phyloP scores from a whole-genome alignment of 2,329 filamentous ascomycete genomes.

The Fusarium setosum region DNA sequence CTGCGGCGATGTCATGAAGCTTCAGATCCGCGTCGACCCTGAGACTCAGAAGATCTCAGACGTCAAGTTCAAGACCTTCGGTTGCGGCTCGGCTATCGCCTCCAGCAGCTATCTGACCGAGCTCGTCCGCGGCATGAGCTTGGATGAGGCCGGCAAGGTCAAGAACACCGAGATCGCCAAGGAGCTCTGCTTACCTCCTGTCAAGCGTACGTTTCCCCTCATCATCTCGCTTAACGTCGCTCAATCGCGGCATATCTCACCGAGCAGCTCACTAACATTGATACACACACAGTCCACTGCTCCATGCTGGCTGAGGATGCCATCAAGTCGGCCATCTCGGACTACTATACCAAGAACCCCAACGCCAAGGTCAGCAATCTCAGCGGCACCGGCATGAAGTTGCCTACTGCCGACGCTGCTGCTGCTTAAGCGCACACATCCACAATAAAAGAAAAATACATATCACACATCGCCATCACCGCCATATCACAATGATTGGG shows the following conservation, averaged over 20 bases:
- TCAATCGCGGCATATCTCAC: constrained; percentile 18
- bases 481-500: constrained; percentile 24
- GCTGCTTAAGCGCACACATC: constrained; percentile 37
- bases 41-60: constrained; percentile 89
- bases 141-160: constrained; percentile 92
- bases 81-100: constrained; percentile 93
- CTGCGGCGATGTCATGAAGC: constrained; percentile 92
- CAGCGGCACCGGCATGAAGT: constrained; percentile 76
- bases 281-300: constrained; percentile 78
- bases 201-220: constrained; percentile 76
- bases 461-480: constrained; percentile 9
- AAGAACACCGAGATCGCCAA: constrained; percentile 99
- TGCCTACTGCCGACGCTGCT: constrained; percentile 66
- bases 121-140: constrained; percentile 91
- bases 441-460: constrained; percentile 19
- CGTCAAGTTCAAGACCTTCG: constrained; percentile 98
- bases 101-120: constrained; percentile 95
- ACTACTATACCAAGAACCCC: constrained; percentile 93
- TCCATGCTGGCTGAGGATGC: constrained; percentile 93
- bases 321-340: constrained; percentile 89
- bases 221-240: not conserved
- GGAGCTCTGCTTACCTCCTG: constrained; percentile 89
- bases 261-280: constrained; percentile 43
- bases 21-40: constrained; percentile 84
- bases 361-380: constrained; percentile 78